These are phyloP conservation scores for Hortaea werneckii DNA, from an alignment of 2,329 filamentous ascomycete genomes.

Conservation along the genomic window DNA sequence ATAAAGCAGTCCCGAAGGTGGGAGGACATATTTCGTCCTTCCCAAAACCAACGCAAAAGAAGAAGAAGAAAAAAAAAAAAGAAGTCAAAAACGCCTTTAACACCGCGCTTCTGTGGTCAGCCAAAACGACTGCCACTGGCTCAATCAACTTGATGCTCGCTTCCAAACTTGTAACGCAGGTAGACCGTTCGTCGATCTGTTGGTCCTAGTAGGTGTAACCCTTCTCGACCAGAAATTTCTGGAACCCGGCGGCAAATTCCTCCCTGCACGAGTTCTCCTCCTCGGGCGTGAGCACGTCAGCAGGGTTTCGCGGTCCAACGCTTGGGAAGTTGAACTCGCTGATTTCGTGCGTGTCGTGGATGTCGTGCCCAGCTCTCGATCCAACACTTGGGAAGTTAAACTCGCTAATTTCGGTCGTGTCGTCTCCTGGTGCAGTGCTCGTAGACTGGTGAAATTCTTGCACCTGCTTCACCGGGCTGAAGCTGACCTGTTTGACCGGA, in stretches of 20 bases:
- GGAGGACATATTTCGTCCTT: neutral
- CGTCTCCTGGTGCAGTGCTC: neutral
- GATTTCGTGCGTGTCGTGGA: neutral
- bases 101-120: neutral
- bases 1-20: neutral
- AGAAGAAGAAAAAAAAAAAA: no score
- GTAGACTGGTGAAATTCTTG: neutral
- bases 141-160: no score
- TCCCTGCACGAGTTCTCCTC: neutral
- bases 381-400: neutral
- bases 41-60: neutral
- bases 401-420: neutral
- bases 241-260: neutral
- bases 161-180: no score
- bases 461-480: neutral
- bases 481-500: neutral
- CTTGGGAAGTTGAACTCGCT: neutral
- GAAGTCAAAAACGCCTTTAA: neutral
- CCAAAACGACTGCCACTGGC: neutral
- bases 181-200: neutral
- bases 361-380: neutral
- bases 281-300: neutral
- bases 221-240: neutral
- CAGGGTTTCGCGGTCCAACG: neutral
- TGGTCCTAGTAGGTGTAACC: neutral